phyloP scores from a whole-genome alignment of 2,329 filamentous ascomycete genomes.

The Penicillium sp. region DNA sequence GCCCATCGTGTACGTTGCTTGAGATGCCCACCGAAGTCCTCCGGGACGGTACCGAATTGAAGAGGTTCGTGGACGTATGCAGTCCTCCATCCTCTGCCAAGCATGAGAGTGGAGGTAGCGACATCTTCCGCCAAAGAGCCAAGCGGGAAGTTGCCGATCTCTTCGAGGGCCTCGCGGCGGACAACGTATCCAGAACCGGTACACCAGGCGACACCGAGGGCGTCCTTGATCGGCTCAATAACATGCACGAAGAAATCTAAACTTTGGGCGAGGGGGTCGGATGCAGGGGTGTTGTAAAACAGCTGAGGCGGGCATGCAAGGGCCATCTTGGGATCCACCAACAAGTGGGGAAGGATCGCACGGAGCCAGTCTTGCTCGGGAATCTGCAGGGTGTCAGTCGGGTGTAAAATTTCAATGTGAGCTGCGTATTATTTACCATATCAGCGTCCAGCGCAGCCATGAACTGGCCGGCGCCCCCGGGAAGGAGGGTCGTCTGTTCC shows the following conservation, averaged over 20 bases:
- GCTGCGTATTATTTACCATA: conserved; percentile 49
- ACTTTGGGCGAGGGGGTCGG: conserved; percentile 61
- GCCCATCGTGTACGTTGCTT: conserved; percentile 44
- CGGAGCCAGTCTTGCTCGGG: conserved; percentile 63
- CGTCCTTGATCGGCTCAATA: conserved; percentile 51
- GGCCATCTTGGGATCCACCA: conserved; percentile 59
- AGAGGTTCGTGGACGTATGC: conserved; percentile 62
- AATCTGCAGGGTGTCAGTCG: conserved; percentile 46
- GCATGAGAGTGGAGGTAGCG: conserved; percentile 59
- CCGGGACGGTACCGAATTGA: conserved; percentile 57
- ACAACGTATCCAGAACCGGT: conserved; percentile 65
- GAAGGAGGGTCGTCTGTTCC: conserved; percentile 52
- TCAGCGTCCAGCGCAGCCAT: conserved; percentile 68
- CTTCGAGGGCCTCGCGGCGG: conserved; percentile 60
- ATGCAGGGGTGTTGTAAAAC: conserved; percentile 63
- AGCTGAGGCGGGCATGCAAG: conserved; percentile 63
- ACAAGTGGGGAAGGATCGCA: conserved; percentile 60
- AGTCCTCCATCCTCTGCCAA: conserved; percentile 64
- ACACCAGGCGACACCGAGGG: conserved; percentile 60
- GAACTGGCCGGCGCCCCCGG: conserved; percentile 58
- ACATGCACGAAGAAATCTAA: conserved; percentile 62
- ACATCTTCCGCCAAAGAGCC: conserved; percentile 64
- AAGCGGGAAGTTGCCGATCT: conserved; percentile 64
- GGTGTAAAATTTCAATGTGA: conserved; percentile 1
- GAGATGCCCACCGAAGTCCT: conserved; percentile 38